Percentiles rank a stretch among this genome's conserved stretches.
These are phyloP conservation scores for Simmondsia chinensis DNA, from an alignment of 148 eudicot species.

Conservation along the genomic window DNA sequence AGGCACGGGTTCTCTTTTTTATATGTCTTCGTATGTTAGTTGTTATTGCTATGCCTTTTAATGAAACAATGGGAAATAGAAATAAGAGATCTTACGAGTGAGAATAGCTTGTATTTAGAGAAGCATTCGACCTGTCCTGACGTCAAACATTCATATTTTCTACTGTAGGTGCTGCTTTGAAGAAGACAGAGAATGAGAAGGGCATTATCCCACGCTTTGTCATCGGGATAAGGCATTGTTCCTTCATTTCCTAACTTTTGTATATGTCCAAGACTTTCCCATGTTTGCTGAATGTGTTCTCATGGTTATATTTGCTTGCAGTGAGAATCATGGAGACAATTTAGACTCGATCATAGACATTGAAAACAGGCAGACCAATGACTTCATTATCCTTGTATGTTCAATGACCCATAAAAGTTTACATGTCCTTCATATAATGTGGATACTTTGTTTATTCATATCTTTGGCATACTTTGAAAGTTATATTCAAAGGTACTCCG, in stretches of 20 bases:
- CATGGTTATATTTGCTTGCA: constrained; percentile 27
- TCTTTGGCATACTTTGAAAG: too few species aligned
- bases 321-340: constrained; percentile 70
- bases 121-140: too few species aligned
- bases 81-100: too few species aligned
- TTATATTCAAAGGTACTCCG: too few species aligned
- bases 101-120: too few species aligned
- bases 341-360: constrained; percentile 60
- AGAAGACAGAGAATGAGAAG: constrained; percentile 56
- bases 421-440: neutral
- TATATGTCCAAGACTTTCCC: neutral
- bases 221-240: constrained; percentile 60
- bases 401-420: neutral
- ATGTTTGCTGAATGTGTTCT: constrained; percentile 3
- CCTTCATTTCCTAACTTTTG: neutral
- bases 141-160: too few species aligned
- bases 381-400: constrained; percentile 76
- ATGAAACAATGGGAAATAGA: too few species aligned
- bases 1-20: too few species aligned
- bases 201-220: constrained; percentile 68
- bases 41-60: too few species aligned
- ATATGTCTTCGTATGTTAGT: too few species aligned
- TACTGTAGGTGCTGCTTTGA: constrained; percentile 42
- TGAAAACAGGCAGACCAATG: constrained; percentile 56
- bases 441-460: neutral